Evolutionary conservation across 768 basidiomycete genomes (phyloP).

Genomic region (Phanerochaete carnosa): DNA sequence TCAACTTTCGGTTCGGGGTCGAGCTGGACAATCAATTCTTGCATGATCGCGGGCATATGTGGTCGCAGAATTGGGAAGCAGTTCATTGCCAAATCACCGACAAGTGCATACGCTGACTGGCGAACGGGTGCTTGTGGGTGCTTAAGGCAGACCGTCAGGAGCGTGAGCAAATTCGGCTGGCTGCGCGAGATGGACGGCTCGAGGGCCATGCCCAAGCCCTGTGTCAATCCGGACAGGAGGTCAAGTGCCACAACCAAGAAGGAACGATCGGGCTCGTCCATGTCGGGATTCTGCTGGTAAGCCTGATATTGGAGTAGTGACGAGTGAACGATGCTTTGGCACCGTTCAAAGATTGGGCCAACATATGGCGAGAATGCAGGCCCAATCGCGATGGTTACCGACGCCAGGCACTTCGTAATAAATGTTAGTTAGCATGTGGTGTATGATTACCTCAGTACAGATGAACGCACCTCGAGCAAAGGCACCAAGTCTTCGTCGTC

Average conservation of each 20-base stretch:
- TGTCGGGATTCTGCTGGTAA: conserved; percentile 83
- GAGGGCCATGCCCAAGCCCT: conserved; percentile 81
- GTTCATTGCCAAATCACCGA: conserved; percentile 96
- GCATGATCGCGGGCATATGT: conserved; percentile 85
- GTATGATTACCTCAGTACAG: not conserved
- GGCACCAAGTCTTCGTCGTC: conserved; percentile 93
- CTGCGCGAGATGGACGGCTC: conserved; percentile 66
- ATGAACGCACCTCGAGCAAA: conserved; percentile 75
- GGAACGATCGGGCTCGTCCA: conserved; percentile 94
- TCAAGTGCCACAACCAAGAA: conserved; percentile 99
- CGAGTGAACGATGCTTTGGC: conserved; percentile 78
- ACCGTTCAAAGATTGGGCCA: conserved; percentile 88
- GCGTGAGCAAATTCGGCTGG: conserved; percentile 73
- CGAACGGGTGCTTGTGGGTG: conserved; percentile 95
- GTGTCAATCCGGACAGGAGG: conserved; percentile 90
- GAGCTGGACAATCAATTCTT: conserved; percentile 83
- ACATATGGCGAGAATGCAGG: conserved; percentile 86
- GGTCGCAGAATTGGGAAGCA: conserved; percentile 87
- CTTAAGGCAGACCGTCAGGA: conserved; percentile 88
- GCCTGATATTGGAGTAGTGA: conserved; percentile 84
- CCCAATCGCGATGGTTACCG: conserved; percentile 95
- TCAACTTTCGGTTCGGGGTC: conserved; percentile 92
- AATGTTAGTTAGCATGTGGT: not conserved
- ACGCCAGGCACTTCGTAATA: conserved; percentile 79
- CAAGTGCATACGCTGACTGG: conserved; percentile 96